Evolutionary conservation across 495 filamentous ascomycete species (phyloP).

Genomic region (Penicillium egyptiacum): DNA sequence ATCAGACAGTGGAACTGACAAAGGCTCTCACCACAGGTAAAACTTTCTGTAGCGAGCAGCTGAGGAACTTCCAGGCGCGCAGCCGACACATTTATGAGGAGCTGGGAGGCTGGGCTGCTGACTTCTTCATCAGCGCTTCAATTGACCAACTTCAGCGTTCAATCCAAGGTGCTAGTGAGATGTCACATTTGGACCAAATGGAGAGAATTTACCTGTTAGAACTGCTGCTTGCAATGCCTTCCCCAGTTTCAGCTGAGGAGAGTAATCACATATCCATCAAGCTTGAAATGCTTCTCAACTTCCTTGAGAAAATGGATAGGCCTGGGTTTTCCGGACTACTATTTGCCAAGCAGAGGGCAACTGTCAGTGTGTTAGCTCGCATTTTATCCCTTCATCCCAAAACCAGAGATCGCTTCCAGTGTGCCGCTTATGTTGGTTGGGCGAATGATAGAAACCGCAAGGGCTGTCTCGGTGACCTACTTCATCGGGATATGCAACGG

Average conservation of each 20-base stretch:
- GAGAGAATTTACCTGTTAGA: conserved; percentile 63
- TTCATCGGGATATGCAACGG: conserved; percentile 52
- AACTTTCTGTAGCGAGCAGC: conserved; percentile 63
- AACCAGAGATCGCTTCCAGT: conserved; percentile 58
- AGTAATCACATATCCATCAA: conserved; percentile 51
- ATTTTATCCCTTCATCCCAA: conserved; percentile 62
- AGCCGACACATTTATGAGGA: conserved; percentile 52
- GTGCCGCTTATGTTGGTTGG: conserved; percentile 66
- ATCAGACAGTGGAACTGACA: conserved; percentile 37
- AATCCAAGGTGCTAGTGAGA: conserved; percentile 29
- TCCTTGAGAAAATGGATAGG: conserved; percentile 46
- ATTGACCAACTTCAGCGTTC: conserved; percentile 48
- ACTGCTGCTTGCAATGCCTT: conserved; percentile 48
- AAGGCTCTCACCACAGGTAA: conserved; percentile 50
- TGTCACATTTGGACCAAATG: conserved; percentile 43
- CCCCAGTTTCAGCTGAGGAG: conserved; percentile 22
- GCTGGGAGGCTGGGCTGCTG: conserved; percentile 72
- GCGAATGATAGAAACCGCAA: conserved; percentile 52
- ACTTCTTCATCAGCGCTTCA: conserved; percentile 66
- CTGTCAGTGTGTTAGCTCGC: conserved; percentile 64
- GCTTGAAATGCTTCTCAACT: conserved; percentile 51
- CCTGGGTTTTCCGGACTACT: conserved; percentile 66
- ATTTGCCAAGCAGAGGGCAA: conserved; percentile 74
- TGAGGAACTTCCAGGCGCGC: conserved; percentile 55
- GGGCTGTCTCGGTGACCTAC: conserved; percentile 60